Base-by-base conservation (phyloP, 2,329 filamentous ascomycete genomes). In the Rhinocladiella similis region DNA sequence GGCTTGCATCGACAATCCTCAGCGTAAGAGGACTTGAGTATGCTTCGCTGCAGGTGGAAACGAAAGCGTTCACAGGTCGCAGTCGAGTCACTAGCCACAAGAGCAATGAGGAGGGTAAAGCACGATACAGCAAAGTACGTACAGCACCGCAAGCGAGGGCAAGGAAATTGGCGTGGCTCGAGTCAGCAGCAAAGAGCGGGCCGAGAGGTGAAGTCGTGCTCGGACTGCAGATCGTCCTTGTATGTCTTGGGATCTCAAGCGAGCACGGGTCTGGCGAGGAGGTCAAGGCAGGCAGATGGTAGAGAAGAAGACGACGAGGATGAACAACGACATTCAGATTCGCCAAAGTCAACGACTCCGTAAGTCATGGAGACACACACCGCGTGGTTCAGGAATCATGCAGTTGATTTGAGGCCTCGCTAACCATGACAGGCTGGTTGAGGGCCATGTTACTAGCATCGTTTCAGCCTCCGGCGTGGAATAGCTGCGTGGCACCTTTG, bases 161-260 rank as follows among this genome's bases (percentile, higher is more conserved):
- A 41, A 19, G 38, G 38, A 41, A 16, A 41, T 16, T n/a, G 18
- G 5, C n/a, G n/a, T 41, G 38, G 14, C 38, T 41, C 38, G 18
- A 27, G 43, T n/a, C 22, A 25, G 19, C 12, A 46, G 43, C 38
- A 41, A 29, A 46, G 20, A 46, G 43, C 25, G 20, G 22, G 19
- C 43, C 22, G 20, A 27, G 22, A 46, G 18, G 29, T 46, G 43
- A 46, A 25, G 22, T 27, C 25, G 19, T 46, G 43, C 43, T 46
- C 43, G 43, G 20, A 27, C 43, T 46, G 25, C 43, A 46, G 20
- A 46, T 46, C 25, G 43, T 29, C n/a, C 25, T 46, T 27, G 43
- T 33, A 33, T 33, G 29, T 33, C 29, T 33, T 33, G 29, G 10
- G 29, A 33, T 33, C 10, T 10, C 29, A 33, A 33, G 29, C 6